A percentile compares a stretch with the other conserved stretches of the same genome.
These are phyloP conservation scores for Saccharum officinarum DNA, from an alignment of 176 grass and related monocot species.

Conservation along the genomic window DNA sequence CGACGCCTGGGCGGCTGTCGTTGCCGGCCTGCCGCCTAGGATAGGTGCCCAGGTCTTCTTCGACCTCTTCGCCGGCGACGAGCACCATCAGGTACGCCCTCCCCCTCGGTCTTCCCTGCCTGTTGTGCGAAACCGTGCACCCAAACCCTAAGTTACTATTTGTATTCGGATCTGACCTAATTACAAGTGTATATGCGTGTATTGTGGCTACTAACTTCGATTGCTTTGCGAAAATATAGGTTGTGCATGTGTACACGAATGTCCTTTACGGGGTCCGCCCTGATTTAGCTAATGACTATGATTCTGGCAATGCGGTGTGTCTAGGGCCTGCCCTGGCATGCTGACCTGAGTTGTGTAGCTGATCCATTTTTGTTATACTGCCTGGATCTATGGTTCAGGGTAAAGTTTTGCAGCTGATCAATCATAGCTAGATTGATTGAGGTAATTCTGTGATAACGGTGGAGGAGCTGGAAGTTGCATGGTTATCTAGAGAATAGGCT, in stretches of 20 bases:
- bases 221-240: neutral
- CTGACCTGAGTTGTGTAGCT: neutral
- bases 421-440: constrained; percentile 20
- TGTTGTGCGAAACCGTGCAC: neutral
- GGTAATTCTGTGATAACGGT: neutral
- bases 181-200: neutral
- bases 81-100: neutral
- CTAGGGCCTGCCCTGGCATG: constrained; percentile 13
- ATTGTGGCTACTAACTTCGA: neutral
- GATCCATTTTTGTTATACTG: neutral
- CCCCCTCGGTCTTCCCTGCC: neutral
- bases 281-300: neutral
- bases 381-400: neutral
- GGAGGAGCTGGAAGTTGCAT: neutral
- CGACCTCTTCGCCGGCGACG: neutral
- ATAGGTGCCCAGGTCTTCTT: neutral
- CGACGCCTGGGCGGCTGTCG: neutral
- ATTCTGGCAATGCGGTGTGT: neutral
- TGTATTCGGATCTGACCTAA: neutral
- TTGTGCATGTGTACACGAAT: neutral
- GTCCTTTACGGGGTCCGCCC: neutral
- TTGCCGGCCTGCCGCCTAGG: neutral
- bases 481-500: neutral
- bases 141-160: neutral
- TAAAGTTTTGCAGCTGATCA: neutral